Evolutionary conservation across 768 basidiomycete genomes (phyloP), one percentile per base, ranked within the genome.

Genomic region (Lepiota venenata): DNA sequence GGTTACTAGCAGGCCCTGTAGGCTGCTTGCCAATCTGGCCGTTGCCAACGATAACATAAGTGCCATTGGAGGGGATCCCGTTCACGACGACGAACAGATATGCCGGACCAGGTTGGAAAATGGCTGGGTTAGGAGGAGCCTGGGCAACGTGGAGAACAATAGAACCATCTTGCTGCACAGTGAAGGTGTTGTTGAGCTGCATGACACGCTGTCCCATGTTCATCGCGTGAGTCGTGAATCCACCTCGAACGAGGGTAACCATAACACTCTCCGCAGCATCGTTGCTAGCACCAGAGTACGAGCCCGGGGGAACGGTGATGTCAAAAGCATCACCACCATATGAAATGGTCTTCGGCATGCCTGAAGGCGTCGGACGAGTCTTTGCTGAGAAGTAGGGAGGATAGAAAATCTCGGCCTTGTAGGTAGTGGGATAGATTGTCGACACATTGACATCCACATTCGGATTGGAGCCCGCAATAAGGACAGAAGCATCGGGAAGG

Each of bases 391-490:
- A 98, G 73, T 96, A 99, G 11, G 83, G 77, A 0, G 96, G 96
- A 73, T 94, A 98, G 76, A 94, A 99, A 38, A 86, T 79, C 66
- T 96, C 93, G 1, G 88, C 85, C 35, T 81, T 74, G 63, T 94
- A 95, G 22, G 85, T 82, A 2, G 93, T 93, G 1, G 87, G 85
- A 74, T 75, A 93, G 32, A 75, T 36, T 7, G 80, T 78, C 16
- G 73, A 68, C 32, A 73, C 56, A 61, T 87, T 85, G 56, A 88
- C 86, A 62, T 98, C 94, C 36, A 88, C 76, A 64, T 95, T 95
- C 1, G 95, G 94, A 71, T 98, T 98, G 25, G 91, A 93, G 7
- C 96, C 96, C 25, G 91, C 92, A 58, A 96, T 80, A 43, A 97
- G 69, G 39, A 98, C 85, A 2, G 89, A 90, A 1, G 83, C 91